phyloP scores from a whole-genome alignment of 768 basidiomycete species.

The Jaapia argillacea region DNA sequence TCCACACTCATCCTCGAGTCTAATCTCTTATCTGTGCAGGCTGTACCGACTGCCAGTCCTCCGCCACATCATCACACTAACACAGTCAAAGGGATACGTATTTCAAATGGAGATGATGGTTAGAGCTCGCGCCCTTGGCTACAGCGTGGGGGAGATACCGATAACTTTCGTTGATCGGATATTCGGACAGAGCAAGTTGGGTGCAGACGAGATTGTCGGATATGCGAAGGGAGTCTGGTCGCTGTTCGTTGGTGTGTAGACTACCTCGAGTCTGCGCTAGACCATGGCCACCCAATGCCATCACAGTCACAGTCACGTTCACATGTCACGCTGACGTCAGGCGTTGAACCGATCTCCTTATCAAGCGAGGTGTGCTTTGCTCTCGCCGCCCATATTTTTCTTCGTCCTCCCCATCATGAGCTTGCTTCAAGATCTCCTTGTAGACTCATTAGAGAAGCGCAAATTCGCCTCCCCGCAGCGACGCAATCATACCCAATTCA shows the following conservation, averaged over 20 bases:
- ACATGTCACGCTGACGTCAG: no score
- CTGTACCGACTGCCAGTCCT: conserved; percentile 72
- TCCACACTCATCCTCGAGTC: neutral
- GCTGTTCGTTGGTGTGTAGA: conserved; percentile 62
- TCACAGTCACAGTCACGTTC: no score
- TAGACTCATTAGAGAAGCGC: conserved; percentile 21
- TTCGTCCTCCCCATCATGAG: conserved; percentile 53
- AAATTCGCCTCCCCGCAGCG: conserved; percentile 14
- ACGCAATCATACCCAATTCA: no score
- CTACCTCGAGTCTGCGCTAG: neutral
- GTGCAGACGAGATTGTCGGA: conserved; percentile 78
- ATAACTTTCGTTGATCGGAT: conserved; percentile 94
- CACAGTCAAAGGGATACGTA: conserved; percentile 84
- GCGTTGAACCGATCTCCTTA: no score
- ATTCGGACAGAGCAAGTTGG: conserved; percentile 89
- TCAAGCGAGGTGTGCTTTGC: no score
- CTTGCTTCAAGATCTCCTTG: conserved; percentile 59
- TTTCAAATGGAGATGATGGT: conserved; percentile 99
- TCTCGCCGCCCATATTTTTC: no score
- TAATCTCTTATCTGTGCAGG: conserved; percentile 33
- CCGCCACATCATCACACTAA: conserved; percentile 74
- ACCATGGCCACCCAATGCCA: no score
- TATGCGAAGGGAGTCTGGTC: conserved; percentile 82
- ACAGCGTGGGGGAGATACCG: conserved; percentile 82
- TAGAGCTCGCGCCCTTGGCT: conserved; percentile 73